phyloP scores from a whole-genome alignment of 2,329 filamentous ascomycete species.

The Penicillium sp. region DNA sequence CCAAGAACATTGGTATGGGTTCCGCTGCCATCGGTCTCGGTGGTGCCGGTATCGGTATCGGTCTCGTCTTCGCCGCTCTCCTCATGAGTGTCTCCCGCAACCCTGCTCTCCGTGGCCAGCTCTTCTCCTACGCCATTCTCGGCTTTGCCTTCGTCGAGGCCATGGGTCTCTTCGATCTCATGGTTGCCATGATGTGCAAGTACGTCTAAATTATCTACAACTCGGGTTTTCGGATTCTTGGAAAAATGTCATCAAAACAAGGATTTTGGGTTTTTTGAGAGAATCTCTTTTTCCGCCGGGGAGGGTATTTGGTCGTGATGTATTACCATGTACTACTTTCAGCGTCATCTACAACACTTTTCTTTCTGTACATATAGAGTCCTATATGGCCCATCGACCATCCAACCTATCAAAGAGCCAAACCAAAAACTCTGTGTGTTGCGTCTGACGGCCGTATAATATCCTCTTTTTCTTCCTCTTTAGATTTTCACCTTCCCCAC shows the following conservation, averaged over 20 bases:
- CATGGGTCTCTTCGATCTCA: constrained; percentile 74
- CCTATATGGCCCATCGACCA: constrained; percentile 28
- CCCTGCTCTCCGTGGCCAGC: constrained; percentile 89
- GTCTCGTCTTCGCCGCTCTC: constrained; percentile 88
- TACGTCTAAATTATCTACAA: constrained; percentile 54
- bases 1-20: constrained; percentile 88
- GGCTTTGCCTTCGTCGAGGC: constrained; percentile 94
- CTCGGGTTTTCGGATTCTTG: constrained; percentile 12
- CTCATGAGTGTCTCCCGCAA: constrained; percentile 89
- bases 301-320: constrained; percentile 32
- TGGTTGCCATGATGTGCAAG: constrained; percentile 93
- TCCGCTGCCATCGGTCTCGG: constrained; percentile 87
- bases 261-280: constrained; percentile 9
- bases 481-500: background rate
- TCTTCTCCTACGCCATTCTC: constrained; percentile 94
- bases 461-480: background rate
- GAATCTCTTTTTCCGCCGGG: constrained; percentile 22
- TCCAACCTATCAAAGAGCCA: constrained; percentile 29
- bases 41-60: constrained; percentile 92
- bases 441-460: constrained; percentile 24
- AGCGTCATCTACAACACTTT: constrained; percentile 32
- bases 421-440: constrained; percentile 32
- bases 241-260: constrained; percentile 11
- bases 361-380: constrained; percentile 32
- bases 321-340: constrained; percentile 34